phyloP scores from a whole-genome alignment of 805 yeast species.

The Zygoascus tannicola region DNA sequence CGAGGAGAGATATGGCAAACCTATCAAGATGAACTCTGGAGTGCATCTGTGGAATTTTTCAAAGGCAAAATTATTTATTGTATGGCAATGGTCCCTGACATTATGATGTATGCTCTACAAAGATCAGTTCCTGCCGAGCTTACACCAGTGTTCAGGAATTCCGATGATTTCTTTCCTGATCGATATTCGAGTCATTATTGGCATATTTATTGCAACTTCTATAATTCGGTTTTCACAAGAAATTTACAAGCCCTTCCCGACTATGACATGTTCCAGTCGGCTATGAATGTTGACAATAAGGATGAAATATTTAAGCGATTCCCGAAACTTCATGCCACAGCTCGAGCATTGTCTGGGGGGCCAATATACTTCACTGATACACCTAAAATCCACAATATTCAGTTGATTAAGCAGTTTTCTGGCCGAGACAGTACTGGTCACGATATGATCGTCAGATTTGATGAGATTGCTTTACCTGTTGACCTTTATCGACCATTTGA shows the following conservation, averaged over 20 bases:
- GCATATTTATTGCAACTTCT: constrained; percentile 24
- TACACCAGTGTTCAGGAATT: constrained; percentile 22
- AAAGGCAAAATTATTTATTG: constrained; percentile 22
- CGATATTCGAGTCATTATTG: constrained; percentile 21
- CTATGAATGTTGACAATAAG: constrained; percentile 7
- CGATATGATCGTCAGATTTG: constrained; percentile 9
- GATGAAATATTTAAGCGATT: not conserved
- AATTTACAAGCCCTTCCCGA: constrained; percentile 20
- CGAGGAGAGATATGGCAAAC: constrained; percentile 14
- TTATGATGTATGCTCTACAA: constrained; percentile 11
- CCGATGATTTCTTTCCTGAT: constrained; percentile 27
- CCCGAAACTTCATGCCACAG: constrained; percentile 23
- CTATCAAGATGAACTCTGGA: constrained; percentile 22
- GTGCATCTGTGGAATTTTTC: constrained; percentile 16
- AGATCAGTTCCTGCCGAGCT: not conserved
- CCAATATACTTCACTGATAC: constrained; percentile 26
- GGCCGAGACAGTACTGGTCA: constrained; percentile 4
- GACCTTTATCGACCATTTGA: constrained; percentile 15
- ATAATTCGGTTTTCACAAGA: constrained; percentile 19
- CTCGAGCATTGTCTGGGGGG: constrained; percentile 25
- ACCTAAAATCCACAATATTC: constrained; percentile 17
- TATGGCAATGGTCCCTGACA: constrained; percentile 24
- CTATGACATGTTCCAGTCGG: constrained; percentile 27
- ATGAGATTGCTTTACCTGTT: constrained; percentile 9
- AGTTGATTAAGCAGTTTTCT: constrained; percentile 11